These are phyloP conservation scores for Paspalum notatum DNA, from an alignment of 176 grass and related monocot species.

Conservation along the genomic window DNA sequence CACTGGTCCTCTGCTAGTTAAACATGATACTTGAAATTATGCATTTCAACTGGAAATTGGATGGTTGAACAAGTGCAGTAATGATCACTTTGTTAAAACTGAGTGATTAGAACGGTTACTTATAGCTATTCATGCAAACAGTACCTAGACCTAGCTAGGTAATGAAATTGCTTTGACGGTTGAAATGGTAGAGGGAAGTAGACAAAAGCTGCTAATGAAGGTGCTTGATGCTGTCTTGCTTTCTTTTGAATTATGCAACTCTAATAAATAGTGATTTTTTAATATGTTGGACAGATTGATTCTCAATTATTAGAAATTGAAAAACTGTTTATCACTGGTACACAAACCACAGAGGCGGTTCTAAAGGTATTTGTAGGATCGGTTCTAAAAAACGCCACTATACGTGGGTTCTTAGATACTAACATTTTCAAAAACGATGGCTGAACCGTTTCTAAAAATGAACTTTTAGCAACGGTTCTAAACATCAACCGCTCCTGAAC, in stretches of 20 bases:
- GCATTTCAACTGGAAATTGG: too few relatives aligned
- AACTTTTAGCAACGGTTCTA: too few relatives aligned
- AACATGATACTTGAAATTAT: too few relatives aligned
- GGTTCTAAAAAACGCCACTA: too few relatives aligned
- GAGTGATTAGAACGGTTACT: constrained; percentile 8
- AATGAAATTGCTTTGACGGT: constrained; percentile 95
- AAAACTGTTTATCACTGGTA: constrained; percentile 85
- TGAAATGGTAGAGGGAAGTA: constrained; percentile 89
- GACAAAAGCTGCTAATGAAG: constrained; percentile 91
- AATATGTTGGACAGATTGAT: constrained; percentile 63
- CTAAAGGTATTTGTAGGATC: too few relatives aligned
- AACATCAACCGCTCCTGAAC: too few relatives aligned
- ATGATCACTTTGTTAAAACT: background rate
- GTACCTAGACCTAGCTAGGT: constrained; percentile 47
- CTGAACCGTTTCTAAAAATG: too few relatives aligned
- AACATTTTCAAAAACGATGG: too few relatives aligned
- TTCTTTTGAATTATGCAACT: constrained; percentile 40
- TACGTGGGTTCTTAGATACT: too few relatives aligned
- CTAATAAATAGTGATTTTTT: background rate
- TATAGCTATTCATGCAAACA: constrained; percentile 1
- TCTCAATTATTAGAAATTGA: constrained; percentile 97
- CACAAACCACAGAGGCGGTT: too few relatives aligned
- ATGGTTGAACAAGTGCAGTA: background rate
- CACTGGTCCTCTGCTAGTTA: too few relatives aligned
- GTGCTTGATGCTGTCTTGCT: constrained; percentile 39